Conservation (phyloP, 768 basidiomycete species). For the Trametes coccinea region DNA sequence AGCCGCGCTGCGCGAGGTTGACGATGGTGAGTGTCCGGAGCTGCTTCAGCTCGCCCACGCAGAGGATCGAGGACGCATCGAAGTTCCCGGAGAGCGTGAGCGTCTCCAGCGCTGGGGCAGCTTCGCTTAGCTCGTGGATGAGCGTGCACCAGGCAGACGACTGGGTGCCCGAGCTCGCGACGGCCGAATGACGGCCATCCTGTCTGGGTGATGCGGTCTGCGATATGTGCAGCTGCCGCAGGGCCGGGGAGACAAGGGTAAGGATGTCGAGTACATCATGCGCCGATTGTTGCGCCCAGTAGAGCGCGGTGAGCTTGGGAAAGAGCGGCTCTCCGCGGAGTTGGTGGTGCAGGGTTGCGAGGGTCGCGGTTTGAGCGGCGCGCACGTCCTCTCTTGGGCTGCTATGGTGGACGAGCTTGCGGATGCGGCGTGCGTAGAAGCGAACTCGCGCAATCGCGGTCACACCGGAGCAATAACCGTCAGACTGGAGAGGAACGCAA, state of each 20-base stretch:
- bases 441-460: too few relatives aligned
- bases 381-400: background rate
- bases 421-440: background rate
- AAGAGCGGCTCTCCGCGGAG: background rate
- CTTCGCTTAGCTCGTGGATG: background rate
- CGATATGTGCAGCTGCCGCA: background rate
- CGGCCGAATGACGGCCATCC: too few relatives aligned
- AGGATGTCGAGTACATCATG: background rate
- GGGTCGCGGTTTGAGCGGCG: background rate
- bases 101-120: background rate
- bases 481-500: too few relatives aligned
- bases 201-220: background rate
- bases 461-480: too few relatives aligned
- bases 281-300: background rate
- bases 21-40: constrained; percentile 1
- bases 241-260: background rate
- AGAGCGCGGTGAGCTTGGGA: constrained; percentile 1
- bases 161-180: background rate
- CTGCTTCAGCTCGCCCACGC: background rate
- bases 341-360: background rate
- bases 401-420: background rate
- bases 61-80: background rate
- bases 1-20: constrained; percentile 8
- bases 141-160: background rate
- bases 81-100: constrained; percentile 5